Conservation (phyloP, 768 basidiomycete genomes). For the Leccinum longicurvipes region DNA sequence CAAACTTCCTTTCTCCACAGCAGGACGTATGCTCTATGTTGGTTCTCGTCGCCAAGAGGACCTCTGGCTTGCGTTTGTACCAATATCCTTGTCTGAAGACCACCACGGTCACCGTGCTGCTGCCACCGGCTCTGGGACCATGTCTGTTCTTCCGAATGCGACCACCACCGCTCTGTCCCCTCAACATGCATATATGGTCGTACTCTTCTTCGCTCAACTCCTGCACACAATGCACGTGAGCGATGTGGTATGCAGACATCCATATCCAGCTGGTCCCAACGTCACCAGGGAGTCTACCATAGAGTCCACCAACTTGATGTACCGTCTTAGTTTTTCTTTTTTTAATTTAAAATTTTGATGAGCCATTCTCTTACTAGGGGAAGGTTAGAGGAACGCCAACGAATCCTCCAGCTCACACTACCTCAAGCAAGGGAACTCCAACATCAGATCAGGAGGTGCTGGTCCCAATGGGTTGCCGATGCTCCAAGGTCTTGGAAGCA, state of each 20-base stretch:
- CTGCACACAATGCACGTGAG: background rate
- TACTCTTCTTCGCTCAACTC: background rate
- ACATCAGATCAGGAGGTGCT: background rate
- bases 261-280: background rate
- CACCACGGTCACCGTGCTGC: background rate
- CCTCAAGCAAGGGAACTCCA: background rate
- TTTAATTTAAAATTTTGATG: no score
- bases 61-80: background rate
- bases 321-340: background rate
- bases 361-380: background rate
- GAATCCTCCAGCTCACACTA: background rate
- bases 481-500: background rate
- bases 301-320: background rate
- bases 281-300: background rate
- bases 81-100: background rate
- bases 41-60: background rate
- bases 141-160: background rate
- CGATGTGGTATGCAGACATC: background rate
- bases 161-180: background rate
- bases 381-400: background rate
- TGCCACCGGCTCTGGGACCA: background rate
- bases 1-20: background rate
- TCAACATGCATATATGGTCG: background rate
- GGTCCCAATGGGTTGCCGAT: background rate
- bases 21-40: background rate